These are phyloP conservation scores for Colletotrichum coccodes DNA, from an alignment of 2,329 filamentous ascomycete genomes.

Conservation along the genomic window DNA sequence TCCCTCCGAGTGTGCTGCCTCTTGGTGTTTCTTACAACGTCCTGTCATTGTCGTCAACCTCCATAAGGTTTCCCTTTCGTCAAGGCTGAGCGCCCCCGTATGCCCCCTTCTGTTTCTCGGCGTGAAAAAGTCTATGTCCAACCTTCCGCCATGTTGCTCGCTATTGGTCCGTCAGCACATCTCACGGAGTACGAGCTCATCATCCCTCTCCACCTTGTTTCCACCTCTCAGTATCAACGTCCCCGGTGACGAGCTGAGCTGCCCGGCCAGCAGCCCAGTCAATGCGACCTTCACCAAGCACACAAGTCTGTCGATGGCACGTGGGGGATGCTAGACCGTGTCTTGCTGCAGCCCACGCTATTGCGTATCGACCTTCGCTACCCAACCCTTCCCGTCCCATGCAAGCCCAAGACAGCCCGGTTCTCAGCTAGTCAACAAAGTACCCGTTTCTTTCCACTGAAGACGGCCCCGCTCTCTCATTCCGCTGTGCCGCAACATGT, in stretches of 20 bases:
- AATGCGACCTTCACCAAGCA: neutral
- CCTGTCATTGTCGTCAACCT: neutral
- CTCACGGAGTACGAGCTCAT: neutral
- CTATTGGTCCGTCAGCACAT: neutral
- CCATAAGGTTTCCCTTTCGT: neutral
- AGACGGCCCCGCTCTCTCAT: neutral
- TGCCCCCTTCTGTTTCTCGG: neutral
- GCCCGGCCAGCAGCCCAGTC: neutral
- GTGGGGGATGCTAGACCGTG: neutral
- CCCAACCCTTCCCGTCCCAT: constrained; percentile 6
- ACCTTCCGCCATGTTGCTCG: neutral
- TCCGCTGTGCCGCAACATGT: neutral
- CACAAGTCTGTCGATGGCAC: neutral
- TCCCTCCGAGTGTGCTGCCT: neutral
- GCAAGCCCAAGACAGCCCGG: neutral
- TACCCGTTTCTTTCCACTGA: constrained; percentile 13
- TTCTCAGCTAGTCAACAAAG: neutral
- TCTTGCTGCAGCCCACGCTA: neutral
- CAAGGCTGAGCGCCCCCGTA: neutral
- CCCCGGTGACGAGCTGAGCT: neutral
- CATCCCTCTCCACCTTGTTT: neutral
- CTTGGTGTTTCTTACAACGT: neutral
- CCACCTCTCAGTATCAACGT: neutral
- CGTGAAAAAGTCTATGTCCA: neutral
- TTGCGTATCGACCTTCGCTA: neutral